Conservation (phyloP, 2,329 filamentous ascomycete species). For the Verticillium zaregamsianum region DNA sequence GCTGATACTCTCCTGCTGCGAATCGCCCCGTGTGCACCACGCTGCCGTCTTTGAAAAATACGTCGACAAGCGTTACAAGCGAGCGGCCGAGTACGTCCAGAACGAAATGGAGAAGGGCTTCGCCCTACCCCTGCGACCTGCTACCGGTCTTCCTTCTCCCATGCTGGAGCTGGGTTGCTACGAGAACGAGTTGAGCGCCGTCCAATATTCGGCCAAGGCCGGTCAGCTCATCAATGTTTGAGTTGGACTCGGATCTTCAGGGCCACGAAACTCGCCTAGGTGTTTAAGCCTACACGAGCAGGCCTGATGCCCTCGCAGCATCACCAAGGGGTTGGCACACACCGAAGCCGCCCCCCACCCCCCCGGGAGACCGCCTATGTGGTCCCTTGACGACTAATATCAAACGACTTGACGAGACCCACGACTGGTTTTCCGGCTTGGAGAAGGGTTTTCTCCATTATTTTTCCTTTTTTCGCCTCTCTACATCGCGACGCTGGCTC, state of each 20-base stretch:
- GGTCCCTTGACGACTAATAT: slow-evolving; percentile 2
- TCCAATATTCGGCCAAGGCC: slow-evolving; percentile 1
- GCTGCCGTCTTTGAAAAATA: slow-evolving; percentile 90
- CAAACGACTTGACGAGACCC: slow-evolving; percentile 14
- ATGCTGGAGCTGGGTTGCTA: slow-evolving; percentile 9
- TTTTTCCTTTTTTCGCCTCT: not conserved
- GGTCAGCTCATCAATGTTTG: not conserved
- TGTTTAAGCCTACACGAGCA: not conserved
- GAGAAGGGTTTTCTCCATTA: not conserved
- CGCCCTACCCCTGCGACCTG: slow-evolving; percentile 42
- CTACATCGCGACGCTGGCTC: not conserved
- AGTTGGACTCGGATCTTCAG: not conserved
- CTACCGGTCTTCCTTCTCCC: slow-evolving; percentile 20
- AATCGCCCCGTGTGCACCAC: slow-evolving; percentile 77
- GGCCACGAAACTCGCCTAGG: not conserved
- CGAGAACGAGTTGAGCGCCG: not conserved
- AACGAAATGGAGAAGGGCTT: slow-evolving; percentile 64
- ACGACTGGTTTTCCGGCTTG: slow-evolving; percentile 10
- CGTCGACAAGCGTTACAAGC: slow-evolving; percentile 79
- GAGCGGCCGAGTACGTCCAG: slow-evolving; percentile 76
- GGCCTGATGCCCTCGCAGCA: not conserved
- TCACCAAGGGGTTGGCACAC: not conserved
- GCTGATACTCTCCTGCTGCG: slow-evolving; percentile 84
- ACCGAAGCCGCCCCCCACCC: not conserved
- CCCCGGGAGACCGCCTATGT: not conserved